These are phyloP conservation scores for Trichoderma simmonsii DNA, from an alignment of 2,329 filamentous ascomycete species.

Conservation along the genomic window DNA sequence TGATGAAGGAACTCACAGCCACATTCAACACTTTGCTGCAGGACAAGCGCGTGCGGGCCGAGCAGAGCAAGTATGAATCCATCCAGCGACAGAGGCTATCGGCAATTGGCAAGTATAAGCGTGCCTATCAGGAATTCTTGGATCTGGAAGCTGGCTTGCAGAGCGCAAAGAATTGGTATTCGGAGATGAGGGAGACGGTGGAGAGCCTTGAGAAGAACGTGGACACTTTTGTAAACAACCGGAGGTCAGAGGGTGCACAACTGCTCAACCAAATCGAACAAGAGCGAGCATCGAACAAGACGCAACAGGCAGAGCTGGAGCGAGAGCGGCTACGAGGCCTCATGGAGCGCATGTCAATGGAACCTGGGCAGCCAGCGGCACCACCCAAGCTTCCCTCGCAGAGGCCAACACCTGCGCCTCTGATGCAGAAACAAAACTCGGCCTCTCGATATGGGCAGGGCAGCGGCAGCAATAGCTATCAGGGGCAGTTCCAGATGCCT, in stretches of 20 bases:
- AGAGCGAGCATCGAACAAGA: conserved; percentile 61
- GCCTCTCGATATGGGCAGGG: conserved; percentile 49
- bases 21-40: conserved; percentile 85
- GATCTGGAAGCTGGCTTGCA: conserved; percentile 82
- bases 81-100: conserved; percentile 79
- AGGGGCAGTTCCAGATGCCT: conserved; percentile 59
- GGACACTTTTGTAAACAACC: conserved; percentile 93
- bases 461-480: conserved; percentile 40
- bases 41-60: conserved; percentile 87
- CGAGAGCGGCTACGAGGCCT: conserved; percentile 81
- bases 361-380: conserved; percentile 44
- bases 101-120: conserved; percentile 84
- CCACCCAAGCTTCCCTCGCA: conserved; percentile 19
- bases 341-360: conserved; percentile 95
- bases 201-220: conserved; percentile 93
- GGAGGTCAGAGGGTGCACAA: conserved; percentile 85
- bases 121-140: conserved; percentile 87
- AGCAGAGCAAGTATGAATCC: conserved; percentile 91
- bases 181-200: conserved; percentile 92
- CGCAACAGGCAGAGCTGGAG: conserved; percentile 70
- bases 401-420: conserved; percentile 38
- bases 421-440: conserved; percentile 47
- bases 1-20: conserved; percentile 91
- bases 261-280: conserved; percentile 85
- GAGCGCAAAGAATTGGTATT: conserved; percentile 89